Percentiles rank a stretch among this genome's conserved stretches.
phyloP scores from a whole-genome alignment of 768 basidiomycete genomes.

The Leccinum imitatum region DNA sequence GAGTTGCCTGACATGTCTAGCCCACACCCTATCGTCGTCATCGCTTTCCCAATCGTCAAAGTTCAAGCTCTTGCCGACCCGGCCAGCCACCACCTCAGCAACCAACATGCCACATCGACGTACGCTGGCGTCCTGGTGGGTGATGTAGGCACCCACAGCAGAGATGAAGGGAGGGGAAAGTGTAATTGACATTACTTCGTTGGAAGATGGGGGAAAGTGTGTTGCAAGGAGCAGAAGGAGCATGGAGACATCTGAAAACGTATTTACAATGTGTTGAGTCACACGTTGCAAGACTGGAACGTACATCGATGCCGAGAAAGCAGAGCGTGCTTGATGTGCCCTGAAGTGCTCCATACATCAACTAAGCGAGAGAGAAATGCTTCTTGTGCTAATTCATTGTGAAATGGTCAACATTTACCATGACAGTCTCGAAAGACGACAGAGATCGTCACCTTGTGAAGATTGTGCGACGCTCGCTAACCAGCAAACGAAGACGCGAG shows the following conservation, averaged over 20 bases:
- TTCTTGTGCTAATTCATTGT: slow-evolving; percentile 38
- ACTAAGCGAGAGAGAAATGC: slow-evolving; percentile 49
- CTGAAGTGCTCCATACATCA: slow-evolving; percentile 70
- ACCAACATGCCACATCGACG: slow-evolving; percentile 91
- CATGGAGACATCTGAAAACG: slow-evolving; percentile 64
- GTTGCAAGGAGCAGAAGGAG: slow-evolving; percentile 66
- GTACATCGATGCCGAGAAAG: slow-evolving; percentile 74
- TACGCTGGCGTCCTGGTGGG: slow-evolving; percentile 70
- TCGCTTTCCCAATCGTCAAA: slow-evolving; percentile 87
- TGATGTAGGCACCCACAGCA: slow-evolving; percentile 72
- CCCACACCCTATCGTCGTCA: slow-evolving; percentile 64
- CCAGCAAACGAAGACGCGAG: slow-evolving; percentile 73
- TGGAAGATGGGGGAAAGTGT: slow-evolving; percentile 55
- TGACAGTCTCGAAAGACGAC: not conserved
- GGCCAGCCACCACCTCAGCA: slow-evolving; percentile 74
- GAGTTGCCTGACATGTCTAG: slow-evolving; percentile 56
- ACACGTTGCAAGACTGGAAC: slow-evolving; percentile 28
- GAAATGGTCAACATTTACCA: slow-evolving; percentile 8
- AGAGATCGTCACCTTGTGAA: slow-evolving; percentile 31
- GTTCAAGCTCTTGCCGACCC: slow-evolving; percentile 61
- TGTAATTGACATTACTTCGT: slow-evolving; percentile 44
- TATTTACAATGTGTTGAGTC: not conserved
- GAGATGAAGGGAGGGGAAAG: slow-evolving; percentile 62
- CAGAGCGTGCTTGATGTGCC: slow-evolving; percentile 79
- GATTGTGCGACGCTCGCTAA: slow-evolving; percentile 44